Percentiles rank a stretch among this genome's conserved stretches.
Evolutionary conservation across 2,329 filamentous ascomycete genomes (phyloP).

Genomic region (Sphaceloma murrayae): DNA sequence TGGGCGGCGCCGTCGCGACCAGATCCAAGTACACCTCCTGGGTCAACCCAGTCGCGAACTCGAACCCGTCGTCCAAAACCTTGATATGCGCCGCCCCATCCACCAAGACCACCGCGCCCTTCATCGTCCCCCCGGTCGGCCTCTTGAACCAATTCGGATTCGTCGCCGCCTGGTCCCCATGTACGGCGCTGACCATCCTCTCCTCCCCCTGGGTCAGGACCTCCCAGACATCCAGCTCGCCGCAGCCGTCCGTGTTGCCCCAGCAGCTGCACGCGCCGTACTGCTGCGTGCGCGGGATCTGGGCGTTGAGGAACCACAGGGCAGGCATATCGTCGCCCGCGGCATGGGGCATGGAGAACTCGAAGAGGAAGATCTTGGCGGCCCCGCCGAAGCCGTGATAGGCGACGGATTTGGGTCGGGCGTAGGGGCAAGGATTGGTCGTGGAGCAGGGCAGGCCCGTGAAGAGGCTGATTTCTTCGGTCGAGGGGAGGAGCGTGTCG

Average conservation of each 20-base stretch:
- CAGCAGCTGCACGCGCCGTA: conserved; percentile 16
- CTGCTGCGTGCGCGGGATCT: conserved; percentile 17
- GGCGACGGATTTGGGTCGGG: conserved; percentile 13
- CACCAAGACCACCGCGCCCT: conserved; percentile 13
- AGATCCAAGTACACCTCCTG: background rate
- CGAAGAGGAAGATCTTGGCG: conserved; percentile 17
- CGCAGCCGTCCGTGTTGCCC: conserved; percentile 17
- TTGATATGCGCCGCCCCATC: conserved; percentile 10
- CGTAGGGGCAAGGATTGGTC: conserved; percentile 12
- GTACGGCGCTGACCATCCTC: conserved; percentile 12
- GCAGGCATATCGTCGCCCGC: conserved; percentile 13
- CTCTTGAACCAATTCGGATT: conserved; percentile 15
- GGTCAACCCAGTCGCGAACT: conserved; percentile 13
- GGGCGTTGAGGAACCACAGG: conserved; percentile 16
- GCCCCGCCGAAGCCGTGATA: conserved; percentile 17
- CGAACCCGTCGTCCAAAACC: conserved; percentile 9
- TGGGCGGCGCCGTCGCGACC: conserved; percentile 4
- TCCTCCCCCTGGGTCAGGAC: conserved; percentile 9
- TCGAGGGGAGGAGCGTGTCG: conserved; percentile 15
- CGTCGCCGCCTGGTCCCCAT: conserved; percentile 16
- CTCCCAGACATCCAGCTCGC: conserved; percentile 16
- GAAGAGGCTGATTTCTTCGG: conserved; percentile 15
- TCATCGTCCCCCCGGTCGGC: conserved; percentile 13
- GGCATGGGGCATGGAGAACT: conserved; percentile 17
- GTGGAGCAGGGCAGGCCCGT: conserved; percentile 9